Percentiles rank a stretch among this genome's conserved stretches.
Evolutionary conservation across 2,329 filamentous ascomycete species (phyloP).

Genomic region (Aspergillus hortae): DNA sequence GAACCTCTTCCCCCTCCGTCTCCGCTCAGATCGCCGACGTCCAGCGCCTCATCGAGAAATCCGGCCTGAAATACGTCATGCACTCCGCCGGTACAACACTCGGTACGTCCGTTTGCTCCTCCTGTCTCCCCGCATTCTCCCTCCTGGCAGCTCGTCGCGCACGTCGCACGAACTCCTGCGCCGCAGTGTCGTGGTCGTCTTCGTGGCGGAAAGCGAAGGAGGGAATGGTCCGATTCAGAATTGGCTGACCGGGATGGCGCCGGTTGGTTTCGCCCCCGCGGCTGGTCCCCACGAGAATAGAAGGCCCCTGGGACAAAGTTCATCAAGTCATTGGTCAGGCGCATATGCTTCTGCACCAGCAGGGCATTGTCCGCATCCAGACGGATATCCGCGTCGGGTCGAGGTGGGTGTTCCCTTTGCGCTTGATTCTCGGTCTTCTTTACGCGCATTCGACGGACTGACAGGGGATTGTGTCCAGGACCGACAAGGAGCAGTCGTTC

Average conservation of each 20-base stretch:
- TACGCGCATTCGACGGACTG: background rate
- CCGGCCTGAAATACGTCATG: slow-evolving; percentile 80
- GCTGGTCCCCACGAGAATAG: slow-evolving; percentile 44
- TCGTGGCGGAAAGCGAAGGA: background rate
- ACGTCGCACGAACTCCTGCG: background rate
- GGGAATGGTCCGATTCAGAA: background rate
- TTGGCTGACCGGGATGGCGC: background rate
- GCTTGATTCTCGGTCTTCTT: background rate
- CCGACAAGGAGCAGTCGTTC: slow-evolving; percentile 79
- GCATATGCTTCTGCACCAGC: slow-evolving; percentile 70
- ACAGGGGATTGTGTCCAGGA: slow-evolving; percentile 48
- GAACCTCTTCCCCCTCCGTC: slow-evolving; percentile 72
- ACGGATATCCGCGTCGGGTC: slow-evolving; percentile 83
- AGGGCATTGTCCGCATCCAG: slow-evolving; percentile 79
- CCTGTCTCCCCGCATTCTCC: background rate
- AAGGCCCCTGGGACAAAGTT: slow-evolving; percentile 87
- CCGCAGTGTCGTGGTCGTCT: background rate
- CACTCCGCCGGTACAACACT: slow-evolving; percentile 92
- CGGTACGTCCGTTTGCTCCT: slow-evolving; percentile 53
- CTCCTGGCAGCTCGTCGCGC: background rate
- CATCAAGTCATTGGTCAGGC: slow-evolving; percentile 83
- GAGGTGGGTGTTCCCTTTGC: slow-evolving; percentile 50
- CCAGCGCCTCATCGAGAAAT: slow-evolving; percentile 76
- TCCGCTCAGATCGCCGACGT: slow-evolving; percentile 84
- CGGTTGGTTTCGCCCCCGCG: background rate